Base-by-base conservation (phyloP, 768 basidiomycete genomes). In the Leccinum broughii region DNA sequence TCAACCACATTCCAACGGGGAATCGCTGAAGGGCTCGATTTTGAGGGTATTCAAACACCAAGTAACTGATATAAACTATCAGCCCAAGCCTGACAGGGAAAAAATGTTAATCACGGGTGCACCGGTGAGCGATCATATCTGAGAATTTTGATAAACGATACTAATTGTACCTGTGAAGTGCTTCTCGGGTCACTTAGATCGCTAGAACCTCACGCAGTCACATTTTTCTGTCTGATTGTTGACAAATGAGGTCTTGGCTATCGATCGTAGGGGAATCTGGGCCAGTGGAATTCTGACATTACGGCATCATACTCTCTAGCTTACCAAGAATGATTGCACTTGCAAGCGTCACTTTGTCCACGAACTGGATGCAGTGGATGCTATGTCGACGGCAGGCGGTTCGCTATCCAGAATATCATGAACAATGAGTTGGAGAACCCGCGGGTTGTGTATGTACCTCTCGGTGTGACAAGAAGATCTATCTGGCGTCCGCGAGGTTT, bases 1-100 rank as follows among this genome's bases (percentile, higher is more conserved):
- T 89, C 85, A 91, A 88, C 89, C 89, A 91, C 80, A 83, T 88
- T 10, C 85, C 89, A 8, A 91, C 88, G 0, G 88, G 88, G 66
- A 89, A 89, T 15, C 82, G 80, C 63, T 91, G 88, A 7, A 91
- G 76, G 0, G 83, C 85, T 8, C 89, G 72, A 65, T 90, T 90
- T 68, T 91, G 89, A 0, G 89, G 89, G 62, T 87, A 88, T 65
- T 89, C 86, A 63, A 91, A 90, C 9, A 78, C 65, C 11, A 90
- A 80, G 65, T 89, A 90, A 66, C 85, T 83, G 54, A 90, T 69
- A 65, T 90, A 90, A 69, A 89, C 89, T 39, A 90, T 82, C 5
- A 88, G 89, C 14, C 89, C 88, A 8, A 90, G 83, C 89, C 88
- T 88, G 54, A 30, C 30, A 20, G 44, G 28, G 17, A 8, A 51